Evolutionary conservation across 2,329 filamentous ascomycete genomes (phyloP), one percentile per base, ranked within the genome.

Genomic region (Pseudogymnoascus sp.): DNA sequence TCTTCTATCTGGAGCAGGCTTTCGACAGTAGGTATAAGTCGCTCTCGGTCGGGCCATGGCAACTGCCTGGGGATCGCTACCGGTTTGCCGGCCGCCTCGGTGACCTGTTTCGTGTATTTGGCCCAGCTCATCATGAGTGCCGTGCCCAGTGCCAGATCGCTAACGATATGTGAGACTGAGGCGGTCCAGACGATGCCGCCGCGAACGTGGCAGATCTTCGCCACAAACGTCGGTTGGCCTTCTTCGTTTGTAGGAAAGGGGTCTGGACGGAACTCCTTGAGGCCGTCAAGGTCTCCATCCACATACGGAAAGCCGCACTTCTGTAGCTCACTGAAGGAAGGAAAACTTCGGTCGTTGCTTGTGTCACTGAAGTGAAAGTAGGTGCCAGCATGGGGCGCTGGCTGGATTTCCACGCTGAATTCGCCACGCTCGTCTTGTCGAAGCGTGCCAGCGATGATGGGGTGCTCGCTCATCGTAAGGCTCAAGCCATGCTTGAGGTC

Each of bases 281-380:
- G 58, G 31, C 58, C 58, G 14, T 60, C 58, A 21, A 23, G 58
- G 37, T 60, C 58, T 23, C 58, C 58, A 60, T 60, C 58, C 19
- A 39, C n/a, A 29, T 37, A 60, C 14, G 58, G 58, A 37, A 37
- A 60, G 16, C 58, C 58, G 37, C 33, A 39, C 29, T 38, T 14
- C 37, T 39, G 58, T 14, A 60, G 37, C 58, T 39, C 58, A 2
- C 12, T 10, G 37, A 37, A 60, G 16, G 58, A 60, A 29, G 58
- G 58, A 37, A 60, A 37, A n/a, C 10, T 6, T 16, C 11, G 12
- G n/a, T 60, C 58, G 23, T 60, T 39, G 12, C 58, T 60, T 6
- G 14, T 23, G 29, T 60, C 58, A 8, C 58, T 37, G 37, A 37
- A 60, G 33, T 60, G 33, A 39, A 60, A 60, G 33, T 37, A 37